Base-by-base conservation (phyloP, 768 basidiomycete species). In the Macrocybe gigantea region DNA sequence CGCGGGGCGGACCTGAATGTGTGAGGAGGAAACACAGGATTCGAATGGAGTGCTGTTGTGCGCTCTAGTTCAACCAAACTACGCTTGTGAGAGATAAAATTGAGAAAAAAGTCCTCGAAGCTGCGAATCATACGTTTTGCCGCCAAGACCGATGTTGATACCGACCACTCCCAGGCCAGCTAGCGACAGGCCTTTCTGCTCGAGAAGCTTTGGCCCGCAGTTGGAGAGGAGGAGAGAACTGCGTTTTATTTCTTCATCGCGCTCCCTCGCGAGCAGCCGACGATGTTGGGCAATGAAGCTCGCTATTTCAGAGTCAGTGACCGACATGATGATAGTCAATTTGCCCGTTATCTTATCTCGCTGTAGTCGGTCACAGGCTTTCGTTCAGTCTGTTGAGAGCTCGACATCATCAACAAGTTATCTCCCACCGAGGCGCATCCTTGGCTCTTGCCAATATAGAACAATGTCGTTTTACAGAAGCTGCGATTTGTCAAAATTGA, bases 51-150 rank as follows among this genome's bases (percentile, higher is more conserved):
- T 5, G 91, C 93, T 7, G 79, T 64, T 0, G 92, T 88, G 47
- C 92, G 72, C 60, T 92, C 85, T 5, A 98, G 71, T 64, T 95
- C 92, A 48, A 97, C 78, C 49, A 97, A 68, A 40, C 93, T 95
- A 53, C 55, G 59, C 68, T 77, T 65, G 58, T 52, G 59, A 41
- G 54, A 56, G 13, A 46, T 69, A 60, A 52, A 53, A 53, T 47
- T 39, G 35, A n/a, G 32, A 43, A 45, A 40, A 15, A 36, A 40
- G 29, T 22, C 41, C 33, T 39, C 38, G 48, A 31, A 3, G n/a
- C 31, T 32, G n/a, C 6, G 15, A 10, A 49, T 41, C 65, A 60
- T 63, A 95, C 93, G 83, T 93, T 71, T 93, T 94, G 29, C 93
- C 94, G 29, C 93, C 94, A 4, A 97, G 75, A 2, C 94, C 95